Evolutionary conservation across 371 early-diverging fungal species (phyloP).

Genomic region (Nosema muscidifuracis): DNA sequence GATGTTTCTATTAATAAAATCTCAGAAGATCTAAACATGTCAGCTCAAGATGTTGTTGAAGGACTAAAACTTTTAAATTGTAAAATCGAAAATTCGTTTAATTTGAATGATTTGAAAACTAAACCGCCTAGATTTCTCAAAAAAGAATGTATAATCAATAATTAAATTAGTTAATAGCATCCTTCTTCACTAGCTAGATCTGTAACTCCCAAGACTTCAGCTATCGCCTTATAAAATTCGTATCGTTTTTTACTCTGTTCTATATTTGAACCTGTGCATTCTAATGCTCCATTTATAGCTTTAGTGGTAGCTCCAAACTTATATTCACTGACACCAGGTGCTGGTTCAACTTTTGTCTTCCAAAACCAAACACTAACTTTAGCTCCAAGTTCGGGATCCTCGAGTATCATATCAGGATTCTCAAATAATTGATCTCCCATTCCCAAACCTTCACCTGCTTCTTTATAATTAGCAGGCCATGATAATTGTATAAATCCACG

Average conservation of each 20-base stretch:
- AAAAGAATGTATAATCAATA: slow-evolving; percentile 9
- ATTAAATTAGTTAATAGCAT: slow-evolving; percentile 51
- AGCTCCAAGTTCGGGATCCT: slow-evolving; percentile 59
- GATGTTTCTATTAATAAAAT: slow-evolving; percentile 36
- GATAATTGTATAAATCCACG: slow-evolving; percentile 64
- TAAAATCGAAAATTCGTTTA: slow-evolving; percentile 29
- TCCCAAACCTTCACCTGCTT: slow-evolving; percentile 57
- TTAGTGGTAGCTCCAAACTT: slow-evolving; percentile 63
- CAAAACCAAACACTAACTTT: slow-evolving; percentile 62
- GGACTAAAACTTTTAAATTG: slow-evolving; percentile 43
- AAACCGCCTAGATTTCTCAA: slow-evolving; percentile 4
- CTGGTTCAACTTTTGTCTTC: slow-evolving; percentile 57
- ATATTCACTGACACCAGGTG: slow-evolving; percentile 52
- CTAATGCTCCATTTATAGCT: slow-evolving; percentile 63
- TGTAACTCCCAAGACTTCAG: slow-evolving; percentile 53
- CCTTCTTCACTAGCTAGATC: slow-evolving; percentile 57
- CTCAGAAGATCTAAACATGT: slow-evolving; percentile 39
- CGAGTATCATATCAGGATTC: slow-evolving; percentile 60
- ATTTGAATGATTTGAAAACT: background rate
- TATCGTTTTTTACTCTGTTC: slow-evolving; percentile 58
- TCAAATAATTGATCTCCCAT: slow-evolving; percentile 56
- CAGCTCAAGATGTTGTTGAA: slow-evolving; percentile 46
- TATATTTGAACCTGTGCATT: slow-evolving; percentile 57
- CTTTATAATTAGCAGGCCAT: slow-evolving; percentile 63
- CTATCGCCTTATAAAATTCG: slow-evolving; percentile 57